Base-by-base conservation (phyloP, 2,329 filamentous ascomycete species). In the Trichoderma koningii region DNA sequence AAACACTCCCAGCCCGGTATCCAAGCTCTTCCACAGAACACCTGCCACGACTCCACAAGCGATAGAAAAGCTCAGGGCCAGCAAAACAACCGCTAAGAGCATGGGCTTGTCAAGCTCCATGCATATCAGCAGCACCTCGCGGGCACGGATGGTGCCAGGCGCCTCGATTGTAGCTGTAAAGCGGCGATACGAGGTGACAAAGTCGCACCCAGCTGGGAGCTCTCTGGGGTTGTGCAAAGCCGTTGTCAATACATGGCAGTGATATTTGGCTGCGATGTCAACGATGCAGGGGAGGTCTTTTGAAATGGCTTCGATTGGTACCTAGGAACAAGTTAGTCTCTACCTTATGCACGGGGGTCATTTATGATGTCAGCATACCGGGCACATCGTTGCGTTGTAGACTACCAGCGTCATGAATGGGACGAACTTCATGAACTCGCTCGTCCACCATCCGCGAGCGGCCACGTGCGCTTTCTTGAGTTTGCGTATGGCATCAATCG, bases 1-100 rank as follows among this genome's bases (percentile, higher is more conserved):
- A 57, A 57, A 57, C n/a, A 57, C 42, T 15, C 55, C 55, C 26
- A 57, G 42, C 10, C 55, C 55, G 34, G 41, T 45, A 56, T 56
- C 55, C 17, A 56, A 34, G 5, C 55, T 56, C 41, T 30, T 47
- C 26, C 41, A 30, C 44, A 5, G 21, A 47, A 45, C 14, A 28
- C 41, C 55, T 26, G 41, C 55, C 41, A 45, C 41, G 17, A 21
- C 55, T 21, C 55, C 55, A 6, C 38, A 56, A 17, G 47, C 10
- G 10, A 56, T 34, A 3, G 55, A 47, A 10, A 21, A 4, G 10
- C 28, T 21, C 17, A 56, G n/a, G 1, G 17, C 28, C 3, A 56
- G 41, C 12, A 34, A 19, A 0, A 30, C 15, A 45, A 30, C 9
- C 17, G 41, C 55, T 45, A 17, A 47, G 23, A 56, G 1, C 30